Base-by-base conservation (phyloP, 2,329 filamentous ascomycete genomes). In the Mariannaea elegans region DNA sequence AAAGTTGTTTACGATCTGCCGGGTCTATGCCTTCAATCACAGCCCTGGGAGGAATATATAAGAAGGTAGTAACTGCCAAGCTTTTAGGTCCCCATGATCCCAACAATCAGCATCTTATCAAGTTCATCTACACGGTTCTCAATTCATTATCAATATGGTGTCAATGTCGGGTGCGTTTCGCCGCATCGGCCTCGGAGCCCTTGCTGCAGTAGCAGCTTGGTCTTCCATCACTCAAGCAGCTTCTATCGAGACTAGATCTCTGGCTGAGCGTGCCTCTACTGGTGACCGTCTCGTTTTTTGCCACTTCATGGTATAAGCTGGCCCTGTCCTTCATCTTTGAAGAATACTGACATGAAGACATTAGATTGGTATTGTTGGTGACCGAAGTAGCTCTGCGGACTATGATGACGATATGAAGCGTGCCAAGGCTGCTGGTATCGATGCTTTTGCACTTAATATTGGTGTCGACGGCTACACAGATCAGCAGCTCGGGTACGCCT, bases 401-500 rank as follows among this genome's bases (percentile, higher is more conserved):
- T 83, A 81, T 57, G 80, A 83, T 39, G 73, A 76, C 41, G 81
- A 83, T 56, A 82, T 82, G 77, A 69, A 73, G 51, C 75, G 74
- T 3, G 81, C 80, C 32, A 80, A 80, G 64, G 70, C 71, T 12
- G 75, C 76, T 18, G 77, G 78, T 34, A 75, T 83, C 34, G 81
- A 83, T 34, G 80, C 80, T 4, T 83, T 83, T 66, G 81, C 81
- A 2, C 73, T 84, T 36, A 84, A 83, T 49, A 82, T 84, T 45
- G 81, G 80, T 24, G 71, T 72, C 7, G 81, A 84, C 54, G 56
- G 61, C 7, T 78, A 76, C 54, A 80, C 76, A 1, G 78, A 82
- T 49, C 65, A 75, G n/a, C 81, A 84, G 67, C 77, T 85, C 3
- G 72, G 65, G 1, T 78, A 75, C 29, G 82, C 83, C 1, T 85